These are phyloP conservation scores for Hymenoscyphus infarciens DNA, from an alignment of 2,329 filamentous ascomycete genomes.

Conservation along the genomic window DNA sequence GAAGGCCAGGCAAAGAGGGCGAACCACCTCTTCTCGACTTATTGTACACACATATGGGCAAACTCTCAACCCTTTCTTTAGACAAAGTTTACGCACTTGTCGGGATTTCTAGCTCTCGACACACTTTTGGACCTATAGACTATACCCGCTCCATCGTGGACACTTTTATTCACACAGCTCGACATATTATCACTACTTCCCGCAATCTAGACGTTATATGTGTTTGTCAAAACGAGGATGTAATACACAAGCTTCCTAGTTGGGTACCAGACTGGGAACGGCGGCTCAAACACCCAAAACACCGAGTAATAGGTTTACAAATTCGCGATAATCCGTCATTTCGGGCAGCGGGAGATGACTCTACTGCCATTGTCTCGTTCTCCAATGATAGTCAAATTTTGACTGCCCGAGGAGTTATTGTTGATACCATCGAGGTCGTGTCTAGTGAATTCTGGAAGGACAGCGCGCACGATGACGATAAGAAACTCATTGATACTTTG, in stretches of 20 bases:
- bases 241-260: constrained; percentile 10
- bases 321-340: constrained; percentile 9
- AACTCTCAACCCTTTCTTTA: constrained; percentile 7
- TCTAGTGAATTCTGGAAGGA: constrained; percentile 9
- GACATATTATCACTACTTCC: constrained; percentile 11
- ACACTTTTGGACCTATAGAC: constrained; percentile 13
- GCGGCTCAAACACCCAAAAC: constrained; percentile 11
- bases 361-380: neutral
- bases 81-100: constrained; percentile 20
- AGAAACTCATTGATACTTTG: constrained; percentile 2
- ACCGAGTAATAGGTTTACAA: constrained; percentile 11
- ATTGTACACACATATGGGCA: constrained; percentile 13
- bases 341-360: constrained; percentile 4
- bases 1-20: neutral
- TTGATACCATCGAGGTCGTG: constrained; percentile 11
- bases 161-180: constrained; percentile 6
- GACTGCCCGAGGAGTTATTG: constrained; percentile 12
- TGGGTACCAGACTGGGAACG: constrained; percentile 19
- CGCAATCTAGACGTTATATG: constrained; percentile 7
- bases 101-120: constrained; percentile 12
- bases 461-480: constrained; percentile 2
- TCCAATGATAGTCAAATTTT: constrained; percentile 2
- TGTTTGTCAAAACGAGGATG: constrained; percentile 15
- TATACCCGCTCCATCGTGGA: constrained; percentile 13
- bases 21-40: constrained; percentile 10